phyloP scores from a whole-genome alignment of 73 alveolate genomes.

The Tetrahymena elliotti region DNA sequence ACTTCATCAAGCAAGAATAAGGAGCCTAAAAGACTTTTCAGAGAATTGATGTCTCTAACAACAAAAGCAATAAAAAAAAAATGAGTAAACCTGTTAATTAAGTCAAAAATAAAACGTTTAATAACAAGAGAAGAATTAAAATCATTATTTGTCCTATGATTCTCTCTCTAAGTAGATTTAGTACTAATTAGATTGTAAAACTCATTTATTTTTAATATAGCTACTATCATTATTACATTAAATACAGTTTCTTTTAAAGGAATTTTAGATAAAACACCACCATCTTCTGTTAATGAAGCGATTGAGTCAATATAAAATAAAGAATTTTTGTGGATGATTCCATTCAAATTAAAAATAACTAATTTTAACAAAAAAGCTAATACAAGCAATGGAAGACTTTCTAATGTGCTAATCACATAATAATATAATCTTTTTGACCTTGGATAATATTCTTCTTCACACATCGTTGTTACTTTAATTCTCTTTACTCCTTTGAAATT shows the following conservation, averaged over 20 bases:
- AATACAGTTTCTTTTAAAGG: constrained; percentile 35
- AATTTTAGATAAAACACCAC: constrained; percentile 40
- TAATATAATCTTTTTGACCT: constrained; percentile 20
- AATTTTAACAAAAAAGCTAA: constrained; percentile 30
- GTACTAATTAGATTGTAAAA: constrained; percentile 37
- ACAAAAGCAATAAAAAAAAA: constrained; percentile 51
- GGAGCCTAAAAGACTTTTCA: constrained; percentile 33
- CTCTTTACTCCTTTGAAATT: constrained; percentile 45
- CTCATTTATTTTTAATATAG: constrained; percentile 13
- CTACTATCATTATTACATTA: constrained; percentile 28
- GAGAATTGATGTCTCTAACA: constrained; percentile 19
- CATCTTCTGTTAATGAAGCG: constrained; percentile 27
- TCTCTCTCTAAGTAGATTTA: constrained; percentile 47
- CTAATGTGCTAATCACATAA: constrained; percentile 14
- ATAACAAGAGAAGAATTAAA: constrained; percentile 38
- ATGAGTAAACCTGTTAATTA: constrained; percentile 49
- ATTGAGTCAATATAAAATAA: constrained; percentile 37
- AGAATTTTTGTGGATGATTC: constrained; percentile 7
- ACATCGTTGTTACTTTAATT: constrained; percentile 42
- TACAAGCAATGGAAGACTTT: constrained; percentile 41
- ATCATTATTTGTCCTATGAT: constrained; percentile 48
- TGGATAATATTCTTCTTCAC: constrained; percentile 32
- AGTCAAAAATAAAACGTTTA: constrained; percentile 48
- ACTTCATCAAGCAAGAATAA: constrained; percentile 52
- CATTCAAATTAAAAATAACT: constrained; percentile 43